A percentile compares a stretch with the other conserved stretches of the same genome.
These are phyloP conservation scores for Vitis hybrid DNA, from an alignment of 177 flowering plant species.

Conservation along the genomic window DNA sequence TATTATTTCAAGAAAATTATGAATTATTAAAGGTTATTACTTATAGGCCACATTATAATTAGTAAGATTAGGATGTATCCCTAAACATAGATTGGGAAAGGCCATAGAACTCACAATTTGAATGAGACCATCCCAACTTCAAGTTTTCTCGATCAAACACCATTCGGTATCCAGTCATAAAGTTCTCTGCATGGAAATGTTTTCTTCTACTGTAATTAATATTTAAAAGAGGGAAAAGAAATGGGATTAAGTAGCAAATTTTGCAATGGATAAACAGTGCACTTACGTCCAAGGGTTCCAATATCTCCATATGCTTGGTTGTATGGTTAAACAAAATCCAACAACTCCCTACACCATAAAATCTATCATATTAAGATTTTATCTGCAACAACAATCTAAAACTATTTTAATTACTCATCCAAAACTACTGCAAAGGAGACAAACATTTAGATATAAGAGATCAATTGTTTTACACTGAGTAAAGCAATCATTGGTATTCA, in stretches of 20 bases:
- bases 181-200: conserved; percentile 68
- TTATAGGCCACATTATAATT: too few relatives aligned
- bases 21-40: too few relatives aligned
- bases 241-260: neutral
- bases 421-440: too few relatives aligned
- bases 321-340: conserved; percentile 83
- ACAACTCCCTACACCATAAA: conserved; percentile 51
- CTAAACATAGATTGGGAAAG: neutral
- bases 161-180: conserved; percentile 76
- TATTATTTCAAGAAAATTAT: too few relatives aligned
- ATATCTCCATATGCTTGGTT: conserved; percentile 44
- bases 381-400: neutral
- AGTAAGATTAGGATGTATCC: too few relatives aligned
- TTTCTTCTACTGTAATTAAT: too few relatives aligned
- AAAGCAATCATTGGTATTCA: too few relatives aligned
- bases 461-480: too few relatives aligned
- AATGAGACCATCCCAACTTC: conserved; percentile 82
- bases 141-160: conserved; percentile 86
- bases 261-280: neutral
- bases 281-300: conserved; percentile 88
- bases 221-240: too few relatives aligned
- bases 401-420: too few relatives aligned
- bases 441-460: too few relatives aligned
- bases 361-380: conserved; percentile 3
- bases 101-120: conserved; percentile 60